Evolutionary conservation across 306 rosid genomes (phyloP).

Genomic region (Cucumis sativus): DNA sequence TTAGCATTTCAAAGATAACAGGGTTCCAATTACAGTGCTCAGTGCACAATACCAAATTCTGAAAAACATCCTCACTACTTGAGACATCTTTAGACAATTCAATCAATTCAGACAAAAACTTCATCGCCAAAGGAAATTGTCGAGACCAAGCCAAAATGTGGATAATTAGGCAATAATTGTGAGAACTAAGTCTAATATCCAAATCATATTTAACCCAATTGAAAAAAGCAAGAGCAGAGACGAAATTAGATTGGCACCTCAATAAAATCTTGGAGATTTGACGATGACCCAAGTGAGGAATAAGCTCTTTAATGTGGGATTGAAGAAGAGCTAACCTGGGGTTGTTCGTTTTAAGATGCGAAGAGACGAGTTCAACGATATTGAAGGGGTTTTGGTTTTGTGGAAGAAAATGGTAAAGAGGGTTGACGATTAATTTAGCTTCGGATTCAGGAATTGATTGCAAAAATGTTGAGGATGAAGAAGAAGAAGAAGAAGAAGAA

Average conservation of each 20-base stretch:
- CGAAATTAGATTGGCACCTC: constrained; percentile 62
- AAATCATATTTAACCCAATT: constrained; percentile 61
- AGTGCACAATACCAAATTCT: constrained; percentile 26
- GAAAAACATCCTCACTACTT: constrained; percentile 33
- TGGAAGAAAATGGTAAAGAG: constrained; percentile 69
- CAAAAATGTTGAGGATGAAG: constrained; percentile 21
- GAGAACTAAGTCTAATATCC: constrained; percentile 31
- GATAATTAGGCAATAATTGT: constrained; percentile 45
- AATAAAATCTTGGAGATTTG: constrained; percentile 66
- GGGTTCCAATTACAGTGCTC: constrained; percentile 85
- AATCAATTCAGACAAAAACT: constrained; percentile 47
- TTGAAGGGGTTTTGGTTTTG: constrained; percentile 70
- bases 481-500: constrained; percentile 15
- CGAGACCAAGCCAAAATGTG: constrained; percentile 60
- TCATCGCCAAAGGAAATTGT: constrained; percentile 47
- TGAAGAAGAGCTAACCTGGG: constrained; percentile 32
- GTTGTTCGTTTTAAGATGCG: constrained; percentile 32
- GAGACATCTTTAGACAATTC: constrained; percentile 19
- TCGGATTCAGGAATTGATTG: constrained; percentile 29
- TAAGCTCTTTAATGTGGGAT: constrained; percentile 34
- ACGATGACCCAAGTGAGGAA: constrained; percentile 49
- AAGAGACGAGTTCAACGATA: constrained; percentile 50
- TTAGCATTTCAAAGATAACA: constrained; percentile 53
- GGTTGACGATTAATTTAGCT: constrained; percentile 27
- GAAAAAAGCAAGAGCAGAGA: constrained; percentile 56